phyloP scores from a whole-genome alignment of 805 yeast genomes.

The Candida krabiensis region DNA sequence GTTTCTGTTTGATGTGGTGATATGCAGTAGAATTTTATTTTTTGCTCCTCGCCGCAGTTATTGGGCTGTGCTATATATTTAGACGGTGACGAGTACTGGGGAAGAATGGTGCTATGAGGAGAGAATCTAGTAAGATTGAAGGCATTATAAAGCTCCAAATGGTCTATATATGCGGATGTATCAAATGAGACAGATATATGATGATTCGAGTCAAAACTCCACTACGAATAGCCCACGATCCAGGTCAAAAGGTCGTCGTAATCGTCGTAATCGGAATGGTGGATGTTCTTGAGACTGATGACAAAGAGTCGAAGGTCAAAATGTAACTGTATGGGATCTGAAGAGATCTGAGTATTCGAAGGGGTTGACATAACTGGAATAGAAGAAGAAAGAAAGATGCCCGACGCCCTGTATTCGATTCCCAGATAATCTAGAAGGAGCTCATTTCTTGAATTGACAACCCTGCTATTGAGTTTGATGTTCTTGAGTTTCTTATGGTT shows the following conservation, averaged over 20 bases:
- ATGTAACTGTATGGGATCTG: slow-evolving; percentile 11
- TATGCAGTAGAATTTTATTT: no score
- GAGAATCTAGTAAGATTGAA: no score
- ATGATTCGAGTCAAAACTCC: no score
- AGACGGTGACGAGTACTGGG: no score
- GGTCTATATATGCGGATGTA: no score
- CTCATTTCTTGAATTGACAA: slow-evolving; percentile 9
- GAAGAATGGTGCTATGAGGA: no score
- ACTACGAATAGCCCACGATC: slow-evolving; percentile 18
- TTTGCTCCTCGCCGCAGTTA: no score
- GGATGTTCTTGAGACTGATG: slow-evolving; percentile 18
- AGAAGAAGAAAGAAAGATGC: slow-evolving; percentile 1
- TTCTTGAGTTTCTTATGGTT: slow-evolving; percentile 6
- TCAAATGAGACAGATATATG: no score
- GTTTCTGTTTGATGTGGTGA: no score
- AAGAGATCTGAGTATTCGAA: neutral
- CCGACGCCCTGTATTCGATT: slow-evolving; percentile 7
- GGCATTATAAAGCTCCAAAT: no score
- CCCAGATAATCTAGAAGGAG: slow-evolving; percentile 22
- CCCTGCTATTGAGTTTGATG: slow-evolving; percentile 9
- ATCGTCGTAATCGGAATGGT: slow-evolving; percentile 10
- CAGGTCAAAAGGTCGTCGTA: slow-evolving; percentile 21
- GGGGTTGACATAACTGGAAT: neutral
- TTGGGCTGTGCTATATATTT: no score
- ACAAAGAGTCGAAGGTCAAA: slow-evolving; percentile 26